Conservation (phyloP, 768 basidiomycete species). For the Podaxis carcinomalis region DNA sequence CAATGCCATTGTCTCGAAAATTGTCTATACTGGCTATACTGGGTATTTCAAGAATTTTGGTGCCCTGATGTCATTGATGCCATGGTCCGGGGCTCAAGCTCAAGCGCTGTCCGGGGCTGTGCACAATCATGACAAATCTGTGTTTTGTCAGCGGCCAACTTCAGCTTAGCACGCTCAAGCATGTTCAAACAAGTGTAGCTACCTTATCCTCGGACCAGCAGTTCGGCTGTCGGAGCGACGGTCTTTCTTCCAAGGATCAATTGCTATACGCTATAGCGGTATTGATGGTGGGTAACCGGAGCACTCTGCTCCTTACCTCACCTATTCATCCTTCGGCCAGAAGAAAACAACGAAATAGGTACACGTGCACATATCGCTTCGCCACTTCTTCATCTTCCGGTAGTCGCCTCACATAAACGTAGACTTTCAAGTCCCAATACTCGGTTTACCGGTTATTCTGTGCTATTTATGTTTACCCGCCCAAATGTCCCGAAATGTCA, state of each 20-base stretch:
- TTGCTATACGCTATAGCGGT: not conserved
- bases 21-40: no score
- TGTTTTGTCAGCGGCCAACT: not conserved
- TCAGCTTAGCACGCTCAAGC: not conserved
- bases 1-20: no score
- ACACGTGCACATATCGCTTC: not conserved
- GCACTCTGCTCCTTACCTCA: not conserved
- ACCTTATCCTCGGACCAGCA: constrained; percentile 1
- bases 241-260: constrained; percentile 2
- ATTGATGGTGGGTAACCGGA: not conserved
- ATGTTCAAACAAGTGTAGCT: not conserved
- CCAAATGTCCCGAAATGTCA: not conserved
- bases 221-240: not conserved
- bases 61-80: not conserved
- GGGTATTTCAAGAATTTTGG: not conserved
- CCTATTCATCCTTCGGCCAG: not conserved
- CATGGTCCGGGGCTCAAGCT: not conserved
- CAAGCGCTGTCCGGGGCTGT: not conserved
- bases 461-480: constrained; percentile 6
- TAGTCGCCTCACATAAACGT: not conserved
- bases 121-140: no score
- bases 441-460: not conserved
- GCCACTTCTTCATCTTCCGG: not conserved
- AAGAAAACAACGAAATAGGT: not conserved
- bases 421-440: not conserved